A percentile compares a stretch with the other conserved stretches of the same genome.
phyloP scores from a whole-genome alignment of 768 basidiomycete genomes.

The Lactifluus volemus region DNA sequence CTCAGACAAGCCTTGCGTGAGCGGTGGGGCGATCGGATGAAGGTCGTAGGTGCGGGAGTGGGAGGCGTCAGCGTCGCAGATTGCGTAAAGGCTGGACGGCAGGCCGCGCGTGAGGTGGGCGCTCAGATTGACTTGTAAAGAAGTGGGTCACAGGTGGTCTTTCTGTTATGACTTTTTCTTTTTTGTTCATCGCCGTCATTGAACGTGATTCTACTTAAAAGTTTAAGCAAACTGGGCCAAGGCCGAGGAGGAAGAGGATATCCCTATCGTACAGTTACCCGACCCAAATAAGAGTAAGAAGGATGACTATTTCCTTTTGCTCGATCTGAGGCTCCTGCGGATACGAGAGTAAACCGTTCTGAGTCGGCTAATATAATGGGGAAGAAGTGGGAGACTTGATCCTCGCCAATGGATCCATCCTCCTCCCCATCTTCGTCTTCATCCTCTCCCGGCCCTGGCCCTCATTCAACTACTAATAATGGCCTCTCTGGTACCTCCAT shows the following conservation, averaged over 20 bases:
- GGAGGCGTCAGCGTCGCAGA: conserved; percentile 83
- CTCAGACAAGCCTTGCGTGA: conserved; percentile 36
- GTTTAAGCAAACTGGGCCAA: too few relatives aligned
- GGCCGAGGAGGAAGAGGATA: too few relatives aligned
- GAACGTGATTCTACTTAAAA: too few relatives aligned
- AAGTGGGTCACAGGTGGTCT: not conserved
- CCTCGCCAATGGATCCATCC: not conserved
- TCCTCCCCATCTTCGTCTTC: not conserved
- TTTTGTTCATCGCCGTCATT: not conserved
- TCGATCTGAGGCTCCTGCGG: too few relatives aligned
- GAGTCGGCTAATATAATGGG: not conserved
- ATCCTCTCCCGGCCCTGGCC: not conserved
- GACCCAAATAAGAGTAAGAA: not conserved
- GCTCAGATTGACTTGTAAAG: not conserved
- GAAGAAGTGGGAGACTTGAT: not conserved
- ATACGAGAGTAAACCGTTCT: too few relatives aligned
- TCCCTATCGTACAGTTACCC: too few relatives aligned
- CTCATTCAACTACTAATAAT: too few relatives aligned
- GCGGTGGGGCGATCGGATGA: conserved; percentile 36
- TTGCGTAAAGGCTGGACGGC: conserved; percentile 68
- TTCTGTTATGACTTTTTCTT: too few relatives aligned
- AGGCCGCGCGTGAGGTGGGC: conserved; percentile 25
- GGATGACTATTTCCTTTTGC: too few relatives aligned
- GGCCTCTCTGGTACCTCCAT: not conserved
- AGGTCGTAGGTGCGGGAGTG: conserved; percentile 77